These are phyloP conservation scores for Calonectria fujianensis DNA, from an alignment of 2,329 filamentous ascomycete species.

Conservation along the genomic window DNA sequence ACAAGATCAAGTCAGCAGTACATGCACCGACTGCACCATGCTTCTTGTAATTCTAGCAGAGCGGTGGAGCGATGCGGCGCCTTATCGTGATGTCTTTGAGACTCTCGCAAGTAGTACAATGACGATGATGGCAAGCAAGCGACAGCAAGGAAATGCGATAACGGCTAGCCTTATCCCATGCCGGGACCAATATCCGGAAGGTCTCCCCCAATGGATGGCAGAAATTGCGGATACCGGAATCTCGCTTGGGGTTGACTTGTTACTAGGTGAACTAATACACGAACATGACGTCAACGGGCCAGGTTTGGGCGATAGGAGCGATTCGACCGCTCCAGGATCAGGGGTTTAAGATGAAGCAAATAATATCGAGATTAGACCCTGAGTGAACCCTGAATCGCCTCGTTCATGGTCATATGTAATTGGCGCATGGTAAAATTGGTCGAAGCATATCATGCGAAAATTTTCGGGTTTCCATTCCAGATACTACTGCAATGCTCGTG, in stretches of 20 bases:
- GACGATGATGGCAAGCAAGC: conserved; percentile 45
- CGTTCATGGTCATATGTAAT: too few relatives aligned
- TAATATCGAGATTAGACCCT: too few relatives aligned
- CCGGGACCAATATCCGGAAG: neutral
- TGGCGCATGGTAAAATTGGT: too few relatives aligned
- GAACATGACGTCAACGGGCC: neutral
- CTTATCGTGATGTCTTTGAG: conserved; percentile 60
- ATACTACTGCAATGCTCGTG: too few relatives aligned
- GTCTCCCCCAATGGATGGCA: conserved; percentile 37
- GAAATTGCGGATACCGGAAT: conserved; percentile 36
- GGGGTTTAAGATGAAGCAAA: neutral
- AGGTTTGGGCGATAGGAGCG: too few relatives aligned
- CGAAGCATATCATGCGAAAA: too few relatives aligned
- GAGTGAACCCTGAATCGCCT: neutral
- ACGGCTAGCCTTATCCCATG: neutral
- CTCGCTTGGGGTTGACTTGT: conserved; percentile 23
- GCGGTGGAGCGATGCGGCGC: conserved; percentile 55
- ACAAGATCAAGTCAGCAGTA: conserved; percentile 50
- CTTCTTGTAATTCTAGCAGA: conserved; percentile 58
- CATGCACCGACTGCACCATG: conserved; percentile 57
- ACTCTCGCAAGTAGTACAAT: conserved; percentile 52
- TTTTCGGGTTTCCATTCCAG: too few relatives aligned
- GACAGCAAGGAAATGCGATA: neutral
- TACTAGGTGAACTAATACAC: conserved; percentile 20
- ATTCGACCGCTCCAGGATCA: neutral